Evolutionary conservation across 2,329 filamentous ascomycete species (phyloP), one percentile per base, ranked within the genome.

Genomic region (Aspergillus sojae): DNA sequence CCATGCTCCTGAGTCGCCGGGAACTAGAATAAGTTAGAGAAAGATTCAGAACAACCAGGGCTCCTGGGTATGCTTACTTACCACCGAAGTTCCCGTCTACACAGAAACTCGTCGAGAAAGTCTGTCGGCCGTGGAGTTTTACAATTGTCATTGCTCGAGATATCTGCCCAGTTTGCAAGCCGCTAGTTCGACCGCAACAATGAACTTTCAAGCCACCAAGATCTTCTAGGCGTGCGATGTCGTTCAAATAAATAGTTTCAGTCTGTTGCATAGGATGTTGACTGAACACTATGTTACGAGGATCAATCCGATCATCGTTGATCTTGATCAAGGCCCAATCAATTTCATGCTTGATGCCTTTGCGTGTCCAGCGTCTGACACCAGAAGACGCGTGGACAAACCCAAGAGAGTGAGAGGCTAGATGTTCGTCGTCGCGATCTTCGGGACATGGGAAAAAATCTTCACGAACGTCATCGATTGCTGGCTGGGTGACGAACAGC

Each of bases 321-420:
- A 98, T 92, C 68, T 91, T 88, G 70, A 98, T 93, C 2, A 98
- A 82, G 0, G 94, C 93, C 94, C 94, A 98, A 77, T 98, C 94
- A 52, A 98, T 93, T 77, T 98, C 94, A 75, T 97, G 94, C 6
- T 92, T 83, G 28, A 96, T 81, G 5, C 90, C 89, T 65, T 90
- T 84, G 63, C 89, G 85, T 58, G 83, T 85, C 74, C 91, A 89
- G 34, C 94, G 88, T 5, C 93, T 88, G 63, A 98, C 91, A 7
- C 94, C 94, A 26, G 93, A 97, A 0, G 93, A 96, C 0, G 94
- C 94, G 72, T 96, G 93, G 4, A 98, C 83, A 71, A 93, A 88
- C 3, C 94, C 94, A 1, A 98, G 83, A 16, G 88, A 87, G 71
- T 91, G 95, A 0, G 89, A 92, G 52, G 91, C 88, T 0, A 97